Evolutionary conservation across 2,329 filamentous ascomycete species (phyloP).

Genomic region (Colletotrichum eremochloae): DNA sequence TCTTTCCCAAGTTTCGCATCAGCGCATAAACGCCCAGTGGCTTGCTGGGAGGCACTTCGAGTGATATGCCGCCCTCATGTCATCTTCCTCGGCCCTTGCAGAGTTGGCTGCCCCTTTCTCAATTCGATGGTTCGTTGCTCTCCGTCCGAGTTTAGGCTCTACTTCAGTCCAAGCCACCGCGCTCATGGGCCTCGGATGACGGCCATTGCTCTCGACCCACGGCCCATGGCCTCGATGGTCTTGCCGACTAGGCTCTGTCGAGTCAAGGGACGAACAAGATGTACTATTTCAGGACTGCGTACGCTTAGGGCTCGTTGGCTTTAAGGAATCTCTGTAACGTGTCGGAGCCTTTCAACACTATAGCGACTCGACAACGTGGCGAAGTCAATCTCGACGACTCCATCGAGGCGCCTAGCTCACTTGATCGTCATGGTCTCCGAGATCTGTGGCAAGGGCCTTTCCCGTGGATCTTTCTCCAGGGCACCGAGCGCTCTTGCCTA

Average conservation of each 20-base stretch:
- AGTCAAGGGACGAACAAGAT: conserved; percentile 20
- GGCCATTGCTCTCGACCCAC: conserved; percentile 24
- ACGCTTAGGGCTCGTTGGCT: conserved; percentile 16
- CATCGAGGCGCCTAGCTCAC: conserved; percentile 21
- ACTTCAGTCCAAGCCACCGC: conserved; percentile 16
- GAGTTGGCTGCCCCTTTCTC: conserved; percentile 14
- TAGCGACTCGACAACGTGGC: conserved; percentile 27
- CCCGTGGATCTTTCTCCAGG: conserved; percentile 17
- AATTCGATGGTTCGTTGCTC: conserved; percentile 9
- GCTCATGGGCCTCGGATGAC: conserved; percentile 4
- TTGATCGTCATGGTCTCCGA: conserved; percentile 37
- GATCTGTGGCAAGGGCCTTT: conserved; percentile 36
- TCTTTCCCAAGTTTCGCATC: background rate
- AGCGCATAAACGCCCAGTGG: background rate
- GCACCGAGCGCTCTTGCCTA: conserved; percentile 6
- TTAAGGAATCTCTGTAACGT: conserved; percentile 4
- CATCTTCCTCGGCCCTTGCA: conserved; percentile 8
- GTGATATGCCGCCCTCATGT: conserved; percentile 4
- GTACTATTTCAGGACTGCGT: conserved; percentile 37
- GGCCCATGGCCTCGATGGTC: conserved; percentile 14
- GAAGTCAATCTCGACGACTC: conserved; percentile 21
- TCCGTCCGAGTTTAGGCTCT: conserved; percentile 10
- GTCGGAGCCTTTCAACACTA: conserved; percentile 6
- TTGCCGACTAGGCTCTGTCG: conserved; percentile 5
- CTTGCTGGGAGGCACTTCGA: conserved; percentile 10